These are phyloP conservation scores for Coniochaeta sp. DNA, from an alignment of 2,329 filamentous ascomycete genomes.

Conservation along the genomic window DNA sequence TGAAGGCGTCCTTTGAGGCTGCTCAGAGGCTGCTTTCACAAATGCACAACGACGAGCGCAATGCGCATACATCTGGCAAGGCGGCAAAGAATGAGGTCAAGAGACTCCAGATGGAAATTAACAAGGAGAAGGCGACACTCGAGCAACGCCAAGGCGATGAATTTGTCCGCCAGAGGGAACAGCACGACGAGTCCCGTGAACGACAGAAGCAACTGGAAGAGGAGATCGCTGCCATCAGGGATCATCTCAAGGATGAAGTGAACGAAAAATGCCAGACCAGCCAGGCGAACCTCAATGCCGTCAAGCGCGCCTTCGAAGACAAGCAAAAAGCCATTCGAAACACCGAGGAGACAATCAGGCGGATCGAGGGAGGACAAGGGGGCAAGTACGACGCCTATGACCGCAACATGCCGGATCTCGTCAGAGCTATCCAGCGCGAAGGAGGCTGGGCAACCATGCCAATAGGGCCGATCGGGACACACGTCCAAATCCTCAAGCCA, in stretches of 20 bases:
- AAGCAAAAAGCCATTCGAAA: constrained; percentile 49
- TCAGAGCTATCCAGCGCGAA: constrained; percentile 65
- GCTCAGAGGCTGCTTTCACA: constrained; percentile 48
- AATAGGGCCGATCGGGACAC: constrained; percentile 74
- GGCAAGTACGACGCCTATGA: constrained; percentile 60
- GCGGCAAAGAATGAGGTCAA: constrained; percentile 40
- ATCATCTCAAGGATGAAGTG: constrained; percentile 25
- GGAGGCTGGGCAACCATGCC: constrained; percentile 62
- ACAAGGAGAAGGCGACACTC: constrained; percentile 53
- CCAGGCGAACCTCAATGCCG: neutral
- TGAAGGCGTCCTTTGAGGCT: constrained; percentile 1
- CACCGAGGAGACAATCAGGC: constrained; percentile 41
- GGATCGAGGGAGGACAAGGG: constrained; percentile 49
- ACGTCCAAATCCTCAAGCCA: constrained; percentile 69
- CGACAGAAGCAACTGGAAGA: constrained; percentile 35
- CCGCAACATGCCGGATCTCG: constrained; percentile 51
- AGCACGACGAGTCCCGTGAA: constrained; percentile 51
- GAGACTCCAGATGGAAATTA: constrained; percentile 39
- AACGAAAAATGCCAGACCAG: neutral
- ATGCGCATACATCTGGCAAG: constrained; percentile 53
- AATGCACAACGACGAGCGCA: constrained; percentile 57
- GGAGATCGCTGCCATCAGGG: constrained; percentile 21
- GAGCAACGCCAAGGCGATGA: constrained; percentile 63
- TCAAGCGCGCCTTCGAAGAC: constrained; percentile 21
- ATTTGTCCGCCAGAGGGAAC: constrained; percentile 52